These are phyloP conservation scores for Thermomyces lanuginosus DNA, from an alignment of 2,329 filamentous ascomycete genomes.

Conservation along the genomic window DNA sequence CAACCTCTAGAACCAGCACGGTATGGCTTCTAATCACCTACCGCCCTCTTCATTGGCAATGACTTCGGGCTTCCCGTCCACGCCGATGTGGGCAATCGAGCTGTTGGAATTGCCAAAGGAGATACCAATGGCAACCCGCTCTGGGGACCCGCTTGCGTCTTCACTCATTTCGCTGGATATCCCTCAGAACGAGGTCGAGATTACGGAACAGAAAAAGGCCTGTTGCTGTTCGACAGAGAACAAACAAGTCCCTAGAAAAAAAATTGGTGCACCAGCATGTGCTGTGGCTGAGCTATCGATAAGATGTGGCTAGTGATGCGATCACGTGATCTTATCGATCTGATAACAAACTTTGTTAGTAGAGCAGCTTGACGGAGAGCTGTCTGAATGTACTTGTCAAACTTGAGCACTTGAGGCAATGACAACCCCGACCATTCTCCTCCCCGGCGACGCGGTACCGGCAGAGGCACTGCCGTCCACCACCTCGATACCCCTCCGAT, in stretches of 20 bases:
- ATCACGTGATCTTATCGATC: not conserved
- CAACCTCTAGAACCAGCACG: not conserved
- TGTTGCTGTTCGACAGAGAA: not conserved
- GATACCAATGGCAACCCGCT: slow-evolving; percentile 70
- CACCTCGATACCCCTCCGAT: slow-evolving; percentile 52
- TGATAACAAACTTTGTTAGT: no score
- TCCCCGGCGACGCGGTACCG: slow-evolving; percentile 67
- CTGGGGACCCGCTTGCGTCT: slow-evolving; percentile 35
- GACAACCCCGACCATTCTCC: slow-evolving; percentile 48
- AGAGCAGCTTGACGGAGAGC: no score
- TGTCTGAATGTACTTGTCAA: no score
- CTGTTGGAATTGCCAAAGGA: slow-evolving; percentile 98
- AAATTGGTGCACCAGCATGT: slow-evolving; percentile 1
- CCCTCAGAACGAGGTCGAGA: not conserved
- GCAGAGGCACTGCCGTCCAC: slow-evolving; percentile 48
- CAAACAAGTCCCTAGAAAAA: not conserved
- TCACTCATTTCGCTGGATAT: slow-evolving; percentile 28
- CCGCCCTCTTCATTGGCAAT: slow-evolving; percentile 98
- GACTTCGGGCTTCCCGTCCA: slow-evolving; percentile 89
- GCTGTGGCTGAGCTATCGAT: slow-evolving; percentile 7
- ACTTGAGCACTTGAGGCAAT: no score
- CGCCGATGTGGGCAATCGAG: slow-evolving; percentile 78
- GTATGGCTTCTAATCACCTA: slow-evolving; percentile 30
- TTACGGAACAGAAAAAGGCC: not conserved
- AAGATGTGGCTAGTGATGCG: slow-evolving; percentile 3